Conservation (phyloP, 2,329 filamentous ascomycete species). For the Penicillium hesseltinei region DNA sequence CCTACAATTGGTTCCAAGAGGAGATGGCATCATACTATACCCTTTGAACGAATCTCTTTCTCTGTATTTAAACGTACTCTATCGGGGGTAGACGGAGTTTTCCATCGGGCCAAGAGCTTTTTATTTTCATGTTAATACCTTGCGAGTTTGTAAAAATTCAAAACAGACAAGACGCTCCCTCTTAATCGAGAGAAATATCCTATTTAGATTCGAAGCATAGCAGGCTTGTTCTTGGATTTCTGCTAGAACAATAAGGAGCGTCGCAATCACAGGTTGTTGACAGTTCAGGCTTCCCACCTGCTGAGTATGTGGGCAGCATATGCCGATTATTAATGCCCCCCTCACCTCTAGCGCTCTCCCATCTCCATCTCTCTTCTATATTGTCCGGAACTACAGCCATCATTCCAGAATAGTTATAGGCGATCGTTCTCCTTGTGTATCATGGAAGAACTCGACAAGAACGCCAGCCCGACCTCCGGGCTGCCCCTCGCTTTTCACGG, state of each 20-base stretch:
- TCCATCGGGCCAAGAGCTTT: not conserved
- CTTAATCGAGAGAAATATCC: not conserved
- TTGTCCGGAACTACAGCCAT: not conserved
- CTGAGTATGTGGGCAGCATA: not conserved
- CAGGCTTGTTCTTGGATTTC: not conserved
- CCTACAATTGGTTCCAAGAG: conserved; percentile 42
- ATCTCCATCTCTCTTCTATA: not conserved
- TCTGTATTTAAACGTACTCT: not conserved
- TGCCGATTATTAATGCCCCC: conserved; percentile 8
- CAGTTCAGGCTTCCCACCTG: not conserved
- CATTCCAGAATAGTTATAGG: not conserved
- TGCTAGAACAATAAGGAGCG: not conserved
- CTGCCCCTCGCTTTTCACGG: conserved; percentile 36
- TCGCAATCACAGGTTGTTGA: not conserved
- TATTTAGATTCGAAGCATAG: not conserved
- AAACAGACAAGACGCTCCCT: not conserved
- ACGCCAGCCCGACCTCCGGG: conserved; percentile 12
- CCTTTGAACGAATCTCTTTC: conserved; percentile 26
- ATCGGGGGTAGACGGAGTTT: conserved; percentile 7
- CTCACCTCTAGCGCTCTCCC: not conserved
- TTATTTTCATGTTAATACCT: not conserved
- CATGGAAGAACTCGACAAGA: conserved; percentile 13
- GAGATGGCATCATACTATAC: conserved; percentile 42
- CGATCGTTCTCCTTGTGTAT: not conserved
- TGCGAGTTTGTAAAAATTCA: not conserved